Percentiles rank a stretch among this genome's conserved stretches.
phyloP scores from a whole-genome alignment of 768 basidiomycete genomes.

The Tylopilus sp. region DNA sequence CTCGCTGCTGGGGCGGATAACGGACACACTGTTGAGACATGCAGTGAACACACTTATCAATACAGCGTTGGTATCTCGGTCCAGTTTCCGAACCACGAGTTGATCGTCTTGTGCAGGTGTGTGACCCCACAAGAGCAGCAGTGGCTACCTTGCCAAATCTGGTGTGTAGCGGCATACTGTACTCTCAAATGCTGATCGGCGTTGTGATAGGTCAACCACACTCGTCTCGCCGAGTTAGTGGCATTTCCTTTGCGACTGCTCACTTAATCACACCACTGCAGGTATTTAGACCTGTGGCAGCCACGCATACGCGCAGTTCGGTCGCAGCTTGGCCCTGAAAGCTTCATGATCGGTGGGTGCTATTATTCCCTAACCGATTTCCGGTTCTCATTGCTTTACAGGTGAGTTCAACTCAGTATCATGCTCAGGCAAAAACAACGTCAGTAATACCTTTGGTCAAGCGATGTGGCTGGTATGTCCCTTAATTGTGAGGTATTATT shows the following conservation, averaged over 20 bases:
- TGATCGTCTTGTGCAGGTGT: too few relatives aligned
- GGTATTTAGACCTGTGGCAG: conserved; percentile 55
- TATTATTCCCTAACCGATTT: not conserved
- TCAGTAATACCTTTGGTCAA: conserved; percentile 45
- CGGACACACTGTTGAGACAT: too few relatives aligned
- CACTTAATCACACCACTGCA: conserved; percentile 13
- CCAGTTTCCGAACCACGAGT: too few relatives aligned
- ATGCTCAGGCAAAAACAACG: conserved; percentile 43
- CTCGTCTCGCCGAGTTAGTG: conserved; percentile 43
- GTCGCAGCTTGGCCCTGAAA: conserved; percentile 43
- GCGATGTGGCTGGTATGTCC: conserved; percentile 48
- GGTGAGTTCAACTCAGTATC: conserved; percentile 57
- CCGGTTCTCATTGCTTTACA: conserved; percentile 13
- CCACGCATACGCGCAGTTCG: conserved; percentile 48
- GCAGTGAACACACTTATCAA: too few relatives aligned
- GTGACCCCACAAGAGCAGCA: too few relatives aligned
- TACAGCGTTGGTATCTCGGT: too few relatives aligned
- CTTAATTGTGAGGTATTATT: not conserved
- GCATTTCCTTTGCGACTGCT: not conserved
- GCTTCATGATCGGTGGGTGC: conserved; percentile 44
- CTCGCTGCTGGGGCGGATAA: too few relatives aligned
- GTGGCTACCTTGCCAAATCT: too few relatives aligned
- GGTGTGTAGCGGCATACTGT: too few relatives aligned
- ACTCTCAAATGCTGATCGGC: not conserved
- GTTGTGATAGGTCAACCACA: conserved; percentile 46